Evolutionary conservation across 306 rosid genomes (phyloP).

Genomic region (apple (Malus domestica)): ASM211411v1 NC_041797.1:243501-244000

Average conservation of each 20-base stretch:
- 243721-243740: no score
- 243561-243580: constrained; percentile 54
- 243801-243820: background rate
- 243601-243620: background rate
- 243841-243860: background rate
- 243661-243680: no score
- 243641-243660: background rate
- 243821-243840: background rate
- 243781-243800: no score
- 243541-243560: constrained; percentile 82
- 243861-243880: background rate
- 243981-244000: constrained; percentile 47
- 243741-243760: no score
- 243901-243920: background rate
- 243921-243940: background rate
- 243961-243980: constrained; percentile 33
- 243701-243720: no score
- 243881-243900: background rate
- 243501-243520: constrained; percentile 86
- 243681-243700: no score
- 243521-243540: constrained; percentile 89
- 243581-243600: constrained; percentile 71
- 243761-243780: no score
- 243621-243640: background rate
- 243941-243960: background rate